These are phyloP conservation scores for Clavispora carvajalis DNA, from an alignment of 805 yeast genomes.

Conservation along the genomic window DNA sequence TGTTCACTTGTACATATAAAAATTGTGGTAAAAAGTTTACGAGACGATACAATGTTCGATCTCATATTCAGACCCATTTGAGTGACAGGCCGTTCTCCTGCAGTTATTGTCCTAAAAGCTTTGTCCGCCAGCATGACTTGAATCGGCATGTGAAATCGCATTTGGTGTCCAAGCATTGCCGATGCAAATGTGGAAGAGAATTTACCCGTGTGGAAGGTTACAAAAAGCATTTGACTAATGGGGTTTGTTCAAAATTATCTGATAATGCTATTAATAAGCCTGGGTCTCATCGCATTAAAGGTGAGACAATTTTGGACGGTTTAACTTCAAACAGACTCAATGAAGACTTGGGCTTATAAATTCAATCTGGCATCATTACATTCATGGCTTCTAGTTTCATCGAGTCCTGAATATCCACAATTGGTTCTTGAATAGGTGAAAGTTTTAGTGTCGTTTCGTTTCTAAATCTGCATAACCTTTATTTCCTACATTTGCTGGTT, in stretches of 20 bases:
- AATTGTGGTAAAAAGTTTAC: constrained; percentile 80
- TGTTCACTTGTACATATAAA: constrained; percentile 69
- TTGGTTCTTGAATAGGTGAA: no score
- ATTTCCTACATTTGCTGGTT: no score
- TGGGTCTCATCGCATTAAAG: constrained; percentile 6
- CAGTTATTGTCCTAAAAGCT: constrained; percentile 69
- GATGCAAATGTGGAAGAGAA: constrained; percentile 91
- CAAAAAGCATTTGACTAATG: constrained; percentile 62
- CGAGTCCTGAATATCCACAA: no score
- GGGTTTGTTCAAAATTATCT: constrained; percentile 7
- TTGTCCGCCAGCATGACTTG: constrained; percentile 94
- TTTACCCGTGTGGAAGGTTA: constrained; percentile 89
- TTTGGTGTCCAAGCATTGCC: constrained; percentile 56
- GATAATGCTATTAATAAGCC: constrained; percentile 11
- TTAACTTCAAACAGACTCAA: constrained; percentile 14
- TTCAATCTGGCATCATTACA: background rate
- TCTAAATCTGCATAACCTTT: background rate
- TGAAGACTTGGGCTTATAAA: constrained; percentile 13
- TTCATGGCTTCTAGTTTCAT: no score
- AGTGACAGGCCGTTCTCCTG: constrained; percentile 92
- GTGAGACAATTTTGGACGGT: constrained; percentile 13
- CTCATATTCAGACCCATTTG: constrained; percentile 94
- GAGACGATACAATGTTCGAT: constrained; percentile 84
- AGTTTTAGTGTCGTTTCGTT: background rate
- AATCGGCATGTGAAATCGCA: constrained; percentile 88